Conservation (phyloP, 78 protist species). For the Chrysochromulina parva region DNA sequence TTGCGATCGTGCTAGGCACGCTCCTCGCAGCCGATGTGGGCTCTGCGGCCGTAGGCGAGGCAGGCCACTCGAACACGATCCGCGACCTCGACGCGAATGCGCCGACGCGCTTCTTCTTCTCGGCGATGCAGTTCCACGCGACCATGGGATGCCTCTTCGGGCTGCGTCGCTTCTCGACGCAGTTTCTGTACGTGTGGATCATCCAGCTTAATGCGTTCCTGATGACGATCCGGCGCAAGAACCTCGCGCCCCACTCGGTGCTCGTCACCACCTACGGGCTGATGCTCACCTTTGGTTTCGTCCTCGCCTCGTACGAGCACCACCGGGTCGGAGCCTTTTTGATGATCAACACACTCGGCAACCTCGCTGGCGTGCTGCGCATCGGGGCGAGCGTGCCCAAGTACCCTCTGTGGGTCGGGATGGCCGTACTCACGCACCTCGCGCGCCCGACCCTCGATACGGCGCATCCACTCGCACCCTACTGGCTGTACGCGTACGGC, state of each 20-base stretch:
- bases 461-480: too few species aligned
- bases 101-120: neutral
- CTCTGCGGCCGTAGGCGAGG: neutral
- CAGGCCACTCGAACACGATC: neutral
- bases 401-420: too few species aligned
- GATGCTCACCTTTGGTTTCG: too few species aligned
- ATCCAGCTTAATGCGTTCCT: neutral
- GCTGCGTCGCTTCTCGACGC: neutral
- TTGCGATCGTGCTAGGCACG: neutral
- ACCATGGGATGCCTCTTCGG: neutral
- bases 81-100: neutral
- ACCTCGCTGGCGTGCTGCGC: too few species aligned
- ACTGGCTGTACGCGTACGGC: too few species aligned
- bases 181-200: neutral
- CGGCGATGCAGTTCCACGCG: neutral
- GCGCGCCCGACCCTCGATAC: too few species aligned
- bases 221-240: conserved; percentile 25
- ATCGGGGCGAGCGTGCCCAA: too few species aligned
- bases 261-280: too few species aligned
- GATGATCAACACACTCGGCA: too few species aligned
- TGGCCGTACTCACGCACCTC: too few species aligned
- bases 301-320: too few species aligned
- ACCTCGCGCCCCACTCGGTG: neutral
- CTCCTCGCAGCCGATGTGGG: neutral
- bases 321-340: too few species aligned